Conservation (phyloP, 2,329 filamentous ascomycete genomes). For the Teratosphaeriaceae sp. region DNA sequence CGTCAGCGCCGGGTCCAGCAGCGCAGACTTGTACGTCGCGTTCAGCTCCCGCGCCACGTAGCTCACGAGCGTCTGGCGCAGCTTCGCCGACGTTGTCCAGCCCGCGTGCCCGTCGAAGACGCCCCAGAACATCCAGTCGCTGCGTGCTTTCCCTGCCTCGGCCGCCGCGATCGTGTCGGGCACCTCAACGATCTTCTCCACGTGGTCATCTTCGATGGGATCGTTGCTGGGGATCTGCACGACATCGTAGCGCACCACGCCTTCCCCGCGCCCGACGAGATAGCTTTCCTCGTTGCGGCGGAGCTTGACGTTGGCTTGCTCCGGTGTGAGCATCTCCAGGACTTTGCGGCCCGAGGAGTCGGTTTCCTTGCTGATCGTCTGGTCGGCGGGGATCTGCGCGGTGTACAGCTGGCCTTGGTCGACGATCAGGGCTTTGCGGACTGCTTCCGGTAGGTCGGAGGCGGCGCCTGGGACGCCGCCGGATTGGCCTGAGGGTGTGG, state of each 20-base stretch:
- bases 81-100: conserved; percentile 95
- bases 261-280: conserved; percentile 78
- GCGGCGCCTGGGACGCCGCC: conserved; percentile 17
- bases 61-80: conserved; percentile 85
- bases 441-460: conserved; percentile 46
- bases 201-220: conserved; percentile 96
- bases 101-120: conserved; percentile 97
- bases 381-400: conserved; percentile 75
- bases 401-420: conserved; percentile 88
- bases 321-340: conserved; percentile 92
- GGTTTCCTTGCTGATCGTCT: conserved; percentile 79
- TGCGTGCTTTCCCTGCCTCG: conserved; percentile 51
- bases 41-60: conserved; percentile 93
- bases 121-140: conserved; percentile 99
- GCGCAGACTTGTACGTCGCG: conserved; percentile 74
- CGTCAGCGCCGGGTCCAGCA: conserved; percentile 49
- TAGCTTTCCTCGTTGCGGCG: conserved; percentile 88
- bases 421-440: conserved; percentile 68
- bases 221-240: conserved; percentile 94
- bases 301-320: conserved; percentile 86
- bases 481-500: conserved; percentile 16
- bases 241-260: conserved; percentile 89
- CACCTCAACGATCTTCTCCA: conserved; percentile 94
- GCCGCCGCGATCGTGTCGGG: conserved; percentile 54
- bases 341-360: conserved; percentile 79